A percentile compares a stretch with the other conserved stretches of the same genome.
phyloP scores from a whole-genome alignment of 768 basidiomycete species.

The Ephemerocybe angulata region DNA sequence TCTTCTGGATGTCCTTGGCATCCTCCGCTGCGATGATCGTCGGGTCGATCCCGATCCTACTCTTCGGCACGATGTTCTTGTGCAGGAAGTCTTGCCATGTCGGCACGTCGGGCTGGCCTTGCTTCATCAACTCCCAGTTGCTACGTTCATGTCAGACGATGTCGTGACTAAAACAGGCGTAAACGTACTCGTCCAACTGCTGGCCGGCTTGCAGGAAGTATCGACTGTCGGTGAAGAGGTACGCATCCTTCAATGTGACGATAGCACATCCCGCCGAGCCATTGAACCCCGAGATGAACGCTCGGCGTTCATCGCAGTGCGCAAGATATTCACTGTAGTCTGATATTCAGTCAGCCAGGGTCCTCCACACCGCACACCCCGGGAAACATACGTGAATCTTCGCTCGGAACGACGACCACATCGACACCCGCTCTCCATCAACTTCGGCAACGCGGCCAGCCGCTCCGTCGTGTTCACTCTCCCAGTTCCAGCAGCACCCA shows the following conservation, averaged over 20 bases:
- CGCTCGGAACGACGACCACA: slow-evolving; percentile 82
- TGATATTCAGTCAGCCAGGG: slow-evolving; percentile 30
- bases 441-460: slow-evolving; percentile 58
- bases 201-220: slow-evolving; percentile 92
- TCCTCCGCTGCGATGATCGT: slow-evolving; percentile 71
- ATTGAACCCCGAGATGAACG: slow-evolving; percentile 89
- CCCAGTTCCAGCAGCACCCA: slow-evolving; percentile 36
- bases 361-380: neutral
- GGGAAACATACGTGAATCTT: slow-evolving; percentile 91
- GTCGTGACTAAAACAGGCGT: neutral
- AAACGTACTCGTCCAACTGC: slow-evolving; percentile 74
- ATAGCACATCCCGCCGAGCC: slow-evolving; percentile 92
- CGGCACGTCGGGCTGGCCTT: slow-evolving; percentile 84
- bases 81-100: slow-evolving; percentile 86
- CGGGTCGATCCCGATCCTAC: slow-evolving; percentile 79
- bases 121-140: slow-evolving; percentile 93
- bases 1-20: slow-evolving; percentile 55
- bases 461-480: slow-evolving; percentile 63
- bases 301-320: slow-evolving; percentile 76
- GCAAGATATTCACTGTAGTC: slow-evolving; percentile 90
- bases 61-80: slow-evolving; percentile 62
- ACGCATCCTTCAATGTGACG: slow-evolving; percentile 66
- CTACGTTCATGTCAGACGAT: slow-evolving; percentile 28
- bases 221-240: slow-evolving; percentile 91
- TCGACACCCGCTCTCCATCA: slow-evolving; percentile 66